A percentile compares a stretch with the other conserved stretches of the same genome.
phyloP scores from a whole-genome alignment of 345 rosid species.

The Rhizophora mangle region DNA sequence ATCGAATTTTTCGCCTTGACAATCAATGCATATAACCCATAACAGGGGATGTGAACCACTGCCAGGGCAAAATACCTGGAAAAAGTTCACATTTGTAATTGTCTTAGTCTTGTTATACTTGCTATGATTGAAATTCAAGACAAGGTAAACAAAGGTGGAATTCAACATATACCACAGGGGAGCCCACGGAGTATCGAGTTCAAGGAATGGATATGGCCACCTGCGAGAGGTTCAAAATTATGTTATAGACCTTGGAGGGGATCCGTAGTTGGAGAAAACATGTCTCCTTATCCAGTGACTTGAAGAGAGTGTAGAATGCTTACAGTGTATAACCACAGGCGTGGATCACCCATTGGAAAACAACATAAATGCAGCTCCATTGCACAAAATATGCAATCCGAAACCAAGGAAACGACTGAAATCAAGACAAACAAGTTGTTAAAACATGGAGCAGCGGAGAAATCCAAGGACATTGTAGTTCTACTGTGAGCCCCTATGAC shows the following conservation, averaged over 20 bases:
- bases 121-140: no score
- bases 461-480: no score
- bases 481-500: no score
- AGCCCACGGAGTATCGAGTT: constrained; percentile 62
- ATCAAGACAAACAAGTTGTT: background rate
- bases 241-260: constrained; percentile 10
- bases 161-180: constrained; percentile 54
- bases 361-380: constrained; percentile 73
- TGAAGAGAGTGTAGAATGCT: background rate
- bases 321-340: constrained; percentile 83
- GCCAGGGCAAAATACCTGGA: constrained; percentile 69
- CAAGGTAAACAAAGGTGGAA: background rate
- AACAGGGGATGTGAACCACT: constrained; percentile 66
- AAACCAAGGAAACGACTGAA: constrained; percentile 73
- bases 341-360: constrained; percentile 88
- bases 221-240: constrained; percentile 26
- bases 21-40: constrained; percentile 52
- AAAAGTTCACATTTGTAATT: background rate
- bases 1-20: constrained; percentile 44
- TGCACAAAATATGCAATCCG: constrained; percentile 71
- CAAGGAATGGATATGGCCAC: constrained; percentile 96
- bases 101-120: background rate
- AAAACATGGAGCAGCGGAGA: no score
- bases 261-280: background rate
- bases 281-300: no score